Evolutionary conservation across 139 green algal genomes (phyloP), one percentile per base, ranked within the genome.

Genomic region (Dunaliella primolecta): DNA sequence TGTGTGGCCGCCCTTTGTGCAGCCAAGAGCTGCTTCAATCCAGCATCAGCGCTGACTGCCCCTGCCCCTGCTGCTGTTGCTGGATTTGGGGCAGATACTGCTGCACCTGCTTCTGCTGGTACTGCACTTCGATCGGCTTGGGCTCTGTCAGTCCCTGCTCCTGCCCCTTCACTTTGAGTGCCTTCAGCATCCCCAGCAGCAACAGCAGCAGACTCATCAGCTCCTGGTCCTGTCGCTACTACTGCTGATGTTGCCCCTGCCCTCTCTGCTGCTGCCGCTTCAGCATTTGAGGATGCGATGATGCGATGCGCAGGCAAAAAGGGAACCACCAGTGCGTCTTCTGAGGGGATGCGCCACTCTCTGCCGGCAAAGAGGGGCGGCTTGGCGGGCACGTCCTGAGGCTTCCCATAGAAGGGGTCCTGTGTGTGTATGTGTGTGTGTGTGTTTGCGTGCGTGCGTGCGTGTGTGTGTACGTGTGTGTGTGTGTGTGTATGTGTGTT

Each of bases 341-440:
- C n/a, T 0, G 85, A 80, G 0, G 86, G 88, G 34, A 93, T 83
- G 3, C 85, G 85, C 37, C 88, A 89, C 55, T 89, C 85, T 32
- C 88, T 83, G 86, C 91, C 89, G 0, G 93, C 93, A 82, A 95
- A 93, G 3, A 93, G 29, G 20, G 81, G 34, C 3, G 91, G 85
- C 11, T 85, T 79, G 2, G 84, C 79, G 21, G 92, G 90, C 56
- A 89, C 89, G 75, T 96, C 89, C 0, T 1, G 34, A 2, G 91
- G 77, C 30, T 92, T 86, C 56, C 91, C 88, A 55, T 93, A 97
- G 84, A 93, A 93, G 1, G 93, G 86, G n/a, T 86, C 80, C 74
- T 83, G 82, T 20, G 35, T 64, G 46, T 15, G 15, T 64, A n/a
- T 64, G 46, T 2, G 37, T 1, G 34, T 35, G n/a, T 34, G 75